These are phyloP conservation scores for Jatropha podagrica DNA, from an alignment of 441 rosid species.

Conservation along the genomic window DNA sequence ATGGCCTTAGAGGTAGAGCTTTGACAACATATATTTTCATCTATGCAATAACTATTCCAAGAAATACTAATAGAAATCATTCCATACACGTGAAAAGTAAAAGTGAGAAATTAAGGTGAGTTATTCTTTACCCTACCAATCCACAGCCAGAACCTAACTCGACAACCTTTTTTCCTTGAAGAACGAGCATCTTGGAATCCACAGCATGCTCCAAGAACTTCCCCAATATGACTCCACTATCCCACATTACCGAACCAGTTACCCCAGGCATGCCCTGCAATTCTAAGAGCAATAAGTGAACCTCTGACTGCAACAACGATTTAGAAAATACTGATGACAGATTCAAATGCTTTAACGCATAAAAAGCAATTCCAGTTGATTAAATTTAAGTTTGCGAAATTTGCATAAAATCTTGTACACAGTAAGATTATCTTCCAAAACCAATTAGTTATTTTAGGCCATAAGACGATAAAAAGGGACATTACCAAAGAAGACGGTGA, in stretches of 20 bases:
- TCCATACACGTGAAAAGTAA: neutral
- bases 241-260: slow-evolving; percentile 97
- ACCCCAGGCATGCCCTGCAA: slow-evolving; percentile 75
- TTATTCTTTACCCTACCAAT: slow-evolving; percentile 69
- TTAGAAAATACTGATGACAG: no score
- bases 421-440: no score
- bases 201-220: slow-evolving; percentile 93
- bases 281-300: neutral
- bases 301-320: neutral
- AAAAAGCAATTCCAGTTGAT: no score
- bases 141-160: slow-evolving; percentile 97
- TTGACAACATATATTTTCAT: neutral
- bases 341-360: no score
- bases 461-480: neutral
- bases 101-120: neutral
- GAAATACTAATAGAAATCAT: neutral
- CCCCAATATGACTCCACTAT: slow-evolving; percentile 81
- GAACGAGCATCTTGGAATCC: slow-evolving; percentile 59
- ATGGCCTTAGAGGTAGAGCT: neutral
- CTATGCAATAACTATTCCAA: neutral
- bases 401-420: neutral
- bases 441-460: no score
- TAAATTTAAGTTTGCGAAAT: no score
- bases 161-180: slow-evolving; percentile 70
- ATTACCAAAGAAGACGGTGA: slow-evolving; percentile 85